Evolutionary conservation across 495 filamentous ascomycete genomes (phyloP).

Genomic region (Penicillium antarcticum): DNA sequence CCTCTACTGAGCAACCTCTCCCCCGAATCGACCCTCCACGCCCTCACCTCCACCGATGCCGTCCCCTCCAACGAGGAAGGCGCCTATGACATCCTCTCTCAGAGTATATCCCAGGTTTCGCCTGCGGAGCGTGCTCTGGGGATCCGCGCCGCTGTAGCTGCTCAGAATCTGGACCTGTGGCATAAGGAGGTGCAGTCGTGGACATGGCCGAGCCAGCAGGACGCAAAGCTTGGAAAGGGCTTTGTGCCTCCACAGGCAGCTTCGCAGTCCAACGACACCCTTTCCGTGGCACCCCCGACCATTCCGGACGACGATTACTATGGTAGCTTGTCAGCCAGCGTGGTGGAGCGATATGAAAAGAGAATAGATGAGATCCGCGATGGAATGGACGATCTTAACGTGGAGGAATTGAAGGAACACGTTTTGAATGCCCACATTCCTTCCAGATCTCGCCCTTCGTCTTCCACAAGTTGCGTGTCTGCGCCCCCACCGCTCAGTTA

Average conservation of each 20-base stretch:
- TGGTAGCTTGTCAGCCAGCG: constrained; percentile 61
- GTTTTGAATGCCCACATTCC: constrained; percentile 76
- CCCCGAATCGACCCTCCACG: constrained; percentile 53
- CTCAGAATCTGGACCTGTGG: constrained; percentile 73
- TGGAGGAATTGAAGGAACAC: constrained; percentile 88
- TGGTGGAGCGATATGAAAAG: constrained; percentile 64
- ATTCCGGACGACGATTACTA: constrained; percentile 49
- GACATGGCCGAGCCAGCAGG: constrained; percentile 60
- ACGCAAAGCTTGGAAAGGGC: constrained; percentile 41
- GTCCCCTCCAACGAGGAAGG: constrained; percentile 46
- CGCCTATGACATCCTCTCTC: constrained; percentile 53
- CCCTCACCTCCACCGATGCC: constrained; percentile 52
- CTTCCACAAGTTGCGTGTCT: constrained; percentile 50
- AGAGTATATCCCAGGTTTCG: constrained; percentile 64
- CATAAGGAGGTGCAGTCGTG: constrained; percentile 70
- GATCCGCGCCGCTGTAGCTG: constrained; percentile 68
- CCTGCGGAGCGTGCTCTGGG: constrained; percentile 68
- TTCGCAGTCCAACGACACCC: too few species aligned
- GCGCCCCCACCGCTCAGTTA: constrained; percentile 53
- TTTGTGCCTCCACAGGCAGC: constrained; percentile 49
- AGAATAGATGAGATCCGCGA: constrained; percentile 75
- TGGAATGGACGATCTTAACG: constrained; percentile 72
- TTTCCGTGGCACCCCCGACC: background rate
- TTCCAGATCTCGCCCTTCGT: constrained; percentile 52
- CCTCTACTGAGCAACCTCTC: constrained; percentile 54